Conservation (phyloP, 345 rosid species). For the Gossypium herbaceum region DNA sequence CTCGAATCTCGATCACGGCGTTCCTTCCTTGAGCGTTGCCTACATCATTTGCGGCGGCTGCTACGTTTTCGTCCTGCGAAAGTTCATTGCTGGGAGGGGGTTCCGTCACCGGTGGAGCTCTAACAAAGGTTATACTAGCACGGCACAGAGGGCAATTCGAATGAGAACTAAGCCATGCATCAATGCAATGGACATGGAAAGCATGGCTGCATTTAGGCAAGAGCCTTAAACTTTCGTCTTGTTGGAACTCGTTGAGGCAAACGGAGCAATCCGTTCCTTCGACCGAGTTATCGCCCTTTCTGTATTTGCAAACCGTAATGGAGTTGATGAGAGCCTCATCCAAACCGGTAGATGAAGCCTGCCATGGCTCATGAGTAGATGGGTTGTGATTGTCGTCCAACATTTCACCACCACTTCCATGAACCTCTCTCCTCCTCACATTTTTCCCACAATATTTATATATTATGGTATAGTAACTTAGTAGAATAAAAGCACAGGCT, state of each 20-base stretch:
- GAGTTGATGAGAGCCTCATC: conserved; percentile 69
- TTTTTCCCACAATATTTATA: conserved; percentile 55
- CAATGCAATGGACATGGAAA: conserved; percentile 86
- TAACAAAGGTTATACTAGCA: conserved; percentile 41
- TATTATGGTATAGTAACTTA: conserved; percentile 65
- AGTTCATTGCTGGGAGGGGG: conserved; percentile 27
- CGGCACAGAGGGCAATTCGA: conserved; percentile 89
- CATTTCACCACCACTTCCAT: conserved; percentile 23
- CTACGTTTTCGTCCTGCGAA: neutral
- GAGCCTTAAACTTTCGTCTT: conserved; percentile 68
- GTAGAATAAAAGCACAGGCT: conserved; percentile 74
- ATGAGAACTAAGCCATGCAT: conserved; percentile 84
- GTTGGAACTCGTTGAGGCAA: conserved; percentile 80
- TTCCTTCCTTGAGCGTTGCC: conserved; percentile 13
- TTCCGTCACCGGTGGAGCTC: conserved; percentile 29
- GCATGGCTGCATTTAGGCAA: conserved; percentile 85
- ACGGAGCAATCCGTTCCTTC: conserved; percentile 78
- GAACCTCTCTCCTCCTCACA: conserved; percentile 25
- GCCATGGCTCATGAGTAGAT: conserved; percentile 61
- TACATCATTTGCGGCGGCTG: conserved; percentile 1
- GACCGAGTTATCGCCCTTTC: conserved; percentile 45
- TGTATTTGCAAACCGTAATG: conserved; percentile 60
- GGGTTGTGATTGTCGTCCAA: conserved; percentile 36
- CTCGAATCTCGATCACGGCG: conserved; percentile 36
- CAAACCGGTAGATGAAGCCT: conserved; percentile 42